Base-by-base conservation (phyloP, 2,329 filamentous ascomycete species). In the Xylaria sp. region DNA sequence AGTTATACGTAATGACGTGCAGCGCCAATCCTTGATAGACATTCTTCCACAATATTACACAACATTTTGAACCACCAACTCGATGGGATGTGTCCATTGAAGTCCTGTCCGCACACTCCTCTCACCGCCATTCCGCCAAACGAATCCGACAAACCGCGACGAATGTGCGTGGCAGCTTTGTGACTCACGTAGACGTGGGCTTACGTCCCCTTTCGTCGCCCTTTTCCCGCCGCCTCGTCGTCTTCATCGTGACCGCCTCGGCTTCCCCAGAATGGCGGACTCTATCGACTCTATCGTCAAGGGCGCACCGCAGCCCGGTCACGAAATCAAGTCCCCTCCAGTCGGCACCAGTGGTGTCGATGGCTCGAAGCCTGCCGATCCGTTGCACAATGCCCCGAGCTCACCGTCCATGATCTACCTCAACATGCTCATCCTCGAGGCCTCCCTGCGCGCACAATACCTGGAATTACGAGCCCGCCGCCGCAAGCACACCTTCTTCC, bases 371-470 rank as follows among this genome's bases (percentile, higher is more conserved):
- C 79, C 83, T 31, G 81, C 82, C 76, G 93, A 96, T 77, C 93
- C 93, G 31, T 87, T 95, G 69, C 90, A 89, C 73, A 89, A 90
- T 68, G 89, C 95, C 17, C 94, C 94, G n/a, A 95, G 92, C 76
- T 93, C 93, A 17, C 94, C 94, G 51, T 93, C 93, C 61, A 96
- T 97, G 84, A 97, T 99, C 77, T 99, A 99, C 82, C 89, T 99
- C 75, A 99, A 99, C 80, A 90, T 99, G 27, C 87, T 99, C 66
- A 96, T 99, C 74, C 92, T 99, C 79, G 96, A 99, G 79, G 94
- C 93, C 55, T 97, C 94, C 5, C 85, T 99, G 39, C 93, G 96
- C 71, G 90, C 93, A 27, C 96, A 99, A 75, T 98, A 96, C 80
- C 89, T 99, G 63, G 92, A 94, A 69, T 86, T 98, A 50, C 92